Conservation (phyloP, 2,329 filamentous ascomycete genomes). For the Penicillium sumatraense region DNA sequence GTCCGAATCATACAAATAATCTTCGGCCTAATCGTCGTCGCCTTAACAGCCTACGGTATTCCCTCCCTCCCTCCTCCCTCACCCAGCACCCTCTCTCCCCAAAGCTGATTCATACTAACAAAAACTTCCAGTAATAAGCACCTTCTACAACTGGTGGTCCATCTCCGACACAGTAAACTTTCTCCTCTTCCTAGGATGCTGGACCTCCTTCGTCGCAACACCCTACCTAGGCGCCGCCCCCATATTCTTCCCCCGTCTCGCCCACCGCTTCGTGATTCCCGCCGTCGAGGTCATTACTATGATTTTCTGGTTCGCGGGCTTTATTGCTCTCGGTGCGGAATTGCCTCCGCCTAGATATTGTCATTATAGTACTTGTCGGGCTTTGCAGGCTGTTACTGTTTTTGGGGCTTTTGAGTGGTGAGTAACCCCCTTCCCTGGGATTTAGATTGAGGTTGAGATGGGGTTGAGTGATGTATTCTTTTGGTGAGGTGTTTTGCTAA, state of each 20-base stretch:
- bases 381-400: slow-evolving; percentile 58
- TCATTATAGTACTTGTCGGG: slow-evolving; percentile 60
- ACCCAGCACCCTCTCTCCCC: too few species aligned
- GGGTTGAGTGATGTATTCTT: too few species aligned
- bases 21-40: slow-evolving; percentile 75
- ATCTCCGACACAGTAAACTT: slow-evolving; percentile 70
- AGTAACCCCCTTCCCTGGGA: slow-evolving; percentile 14
- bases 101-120: too few species aligned
- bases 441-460: too few species aligned
- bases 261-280: slow-evolving; percentile 69
- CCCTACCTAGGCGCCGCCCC: slow-evolving; percentile 72
- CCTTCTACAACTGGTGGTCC: slow-evolving; percentile 49
- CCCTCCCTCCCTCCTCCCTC: slow-evolving; percentile 13
- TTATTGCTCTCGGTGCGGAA: slow-evolving; percentile 73
- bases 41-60: slow-evolving; percentile 73
- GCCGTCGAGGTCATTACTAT: slow-evolving; percentile 73
- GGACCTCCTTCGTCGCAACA: slow-evolving; percentile 72
- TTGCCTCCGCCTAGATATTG: slow-evolving; percentile 62
- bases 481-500: neutral
- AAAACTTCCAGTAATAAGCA: slow-evolving; percentile 63
- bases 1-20: slow-evolving; percentile 70
- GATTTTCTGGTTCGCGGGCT: slow-evolving; percentile 89
- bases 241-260: slow-evolving; percentile 62
- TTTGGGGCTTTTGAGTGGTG: slow-evolving; percentile 56
- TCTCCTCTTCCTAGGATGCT: slow-evolving; percentile 77